These are phyloP conservation scores for Retiboletus flavoniger DNA, from an alignment of 1,284 basidiomycete genomes.

Conservation along the genomic window DNA sequence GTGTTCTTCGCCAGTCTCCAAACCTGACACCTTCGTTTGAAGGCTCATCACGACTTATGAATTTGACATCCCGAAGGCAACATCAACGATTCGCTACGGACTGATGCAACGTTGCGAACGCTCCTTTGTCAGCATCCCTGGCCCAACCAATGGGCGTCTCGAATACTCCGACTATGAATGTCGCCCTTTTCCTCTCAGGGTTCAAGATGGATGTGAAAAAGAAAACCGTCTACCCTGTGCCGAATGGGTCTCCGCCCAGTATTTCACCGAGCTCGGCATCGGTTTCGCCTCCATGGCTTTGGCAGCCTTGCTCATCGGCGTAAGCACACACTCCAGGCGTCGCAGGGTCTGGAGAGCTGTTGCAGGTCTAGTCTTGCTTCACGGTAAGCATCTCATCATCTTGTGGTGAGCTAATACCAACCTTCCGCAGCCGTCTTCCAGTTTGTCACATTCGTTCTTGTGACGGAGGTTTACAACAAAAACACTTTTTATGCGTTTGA, in stretches of 20 bases:
- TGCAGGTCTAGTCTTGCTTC: slow-evolving; percentile 58
- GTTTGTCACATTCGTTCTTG: slow-evolving; percentile 58
- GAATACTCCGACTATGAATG: slow-evolving; percentile 60
- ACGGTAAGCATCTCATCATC: slow-evolving; percentile 44
- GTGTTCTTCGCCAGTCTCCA: slow-evolving; percentile 10
- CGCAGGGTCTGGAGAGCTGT: slow-evolving; percentile 73
- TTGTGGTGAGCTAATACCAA: neutral
- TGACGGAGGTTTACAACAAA: slow-evolving; percentile 59
- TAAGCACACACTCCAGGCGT: slow-evolving; percentile 68
- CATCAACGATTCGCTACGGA: slow-evolving; percentile 56
- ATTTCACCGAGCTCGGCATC: slow-evolving; percentile 58
- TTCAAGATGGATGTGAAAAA: slow-evolving; percentile 59
- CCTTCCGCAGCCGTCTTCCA: slow-evolving; percentile 51
- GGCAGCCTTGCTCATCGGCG: slow-evolving; percentile 59
- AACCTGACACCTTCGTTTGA: slow-evolving; percentile 27
- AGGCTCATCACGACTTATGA: slow-evolving; percentile 60
- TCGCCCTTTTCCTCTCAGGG: slow-evolving; percentile 61
- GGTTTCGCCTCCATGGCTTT: slow-evolving; percentile 62
- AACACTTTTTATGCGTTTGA: slow-evolving; percentile 52
- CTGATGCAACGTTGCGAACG: slow-evolving; percentile 58
- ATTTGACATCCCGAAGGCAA: slow-evolving; percentile 47
- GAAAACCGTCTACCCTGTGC: slow-evolving; percentile 62
- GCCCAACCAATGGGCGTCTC: slow-evolving; percentile 42
- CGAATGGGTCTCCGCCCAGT: slow-evolving; percentile 68
- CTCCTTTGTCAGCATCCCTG: slow-evolving; percentile 48